Evolutionary conservation across 169 alveolate genomes (phyloP), one percentile per base, ranked within the genome.

Genomic region (Plasmodium billcollinsi): DNA sequence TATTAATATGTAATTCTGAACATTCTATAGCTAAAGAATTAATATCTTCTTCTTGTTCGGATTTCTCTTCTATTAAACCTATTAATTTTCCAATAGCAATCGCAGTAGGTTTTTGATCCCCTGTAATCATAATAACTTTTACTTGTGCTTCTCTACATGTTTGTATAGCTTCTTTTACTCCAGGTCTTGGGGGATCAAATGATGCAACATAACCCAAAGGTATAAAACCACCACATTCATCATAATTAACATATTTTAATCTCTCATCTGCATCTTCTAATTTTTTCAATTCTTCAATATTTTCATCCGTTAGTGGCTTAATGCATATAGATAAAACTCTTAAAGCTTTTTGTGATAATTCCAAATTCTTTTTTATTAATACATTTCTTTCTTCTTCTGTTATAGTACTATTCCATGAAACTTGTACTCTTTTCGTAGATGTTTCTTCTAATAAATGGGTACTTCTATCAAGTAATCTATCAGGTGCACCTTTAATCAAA

Each of bases 101-200:
- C 20, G 89, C 89, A 3, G 89, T 76, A 1, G 89, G 74, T 63
- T 76, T 76, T 43, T 76, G 89, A 65, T 93, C 88, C 7, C 92
- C 89, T 2, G 78, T 74, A 61, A 99, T 99, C 99, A 99, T 99
- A 65, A 99, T 96, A 12, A 99, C 99, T 5, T 98, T 97, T 43
- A 99, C 98, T 29, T 99, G 99, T 5, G 99, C 99, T 61, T 89
- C 96, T 54, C 96, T 92, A 70, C 99, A 98, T 15, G 95, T 94
- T 70, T 93, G 94, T 20, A 99, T 98, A 47, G 99, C 99, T 61
- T 94, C 98, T 83, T 98, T 98, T 43, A 99, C 99, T n/a, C 99
- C 99, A 7, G 95, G 95, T 71, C 99, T 96, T 3, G 99, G 98
- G 26, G 99, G 99, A 94, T 99, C 99, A 76, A 97, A 95, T 80